Base-by-base conservation (phyloP, 2,329 filamentous ascomycete species). In the Cladosporium oxysporum region DNA sequence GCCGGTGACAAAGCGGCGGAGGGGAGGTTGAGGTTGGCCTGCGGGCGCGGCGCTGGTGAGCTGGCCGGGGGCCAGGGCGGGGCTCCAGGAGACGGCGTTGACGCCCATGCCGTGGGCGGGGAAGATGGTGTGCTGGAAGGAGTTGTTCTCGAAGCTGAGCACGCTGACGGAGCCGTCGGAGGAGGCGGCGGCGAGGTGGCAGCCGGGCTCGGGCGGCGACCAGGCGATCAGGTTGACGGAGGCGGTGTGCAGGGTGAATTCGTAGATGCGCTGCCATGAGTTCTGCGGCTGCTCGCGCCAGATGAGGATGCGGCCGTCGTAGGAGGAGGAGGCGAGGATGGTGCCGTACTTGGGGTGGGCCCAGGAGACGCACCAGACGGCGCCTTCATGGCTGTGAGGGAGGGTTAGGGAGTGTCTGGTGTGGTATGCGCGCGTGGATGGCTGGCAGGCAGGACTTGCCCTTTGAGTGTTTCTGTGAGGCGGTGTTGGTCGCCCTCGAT, bases 301-400 rank as follows among this genome's bases (percentile, higher is more conserved):
- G 84, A 99, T 96, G 79, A 98, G 89, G 71, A 99, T 94, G 81
- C 97, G 97, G 80, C 94, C 95, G 80, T 99, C 95, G 83, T 97
- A 99, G 71, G 91, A 92, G 61, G 93, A 92, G 69, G 92, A 96
- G 65, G 95, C 95, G 68, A 99, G 90, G 76, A 99, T 97, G 79
- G 94, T 97, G 82, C 95, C 95, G 80, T 96, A 98, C 79, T 99
- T 98, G 69, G 95, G 95, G 77, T 99, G 95, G 58, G 94, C 93
- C 95, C 95, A 99, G 73, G 93, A 91, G 66, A 98, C 92, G 78
- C 92, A 96, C 95, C 95, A 99, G 66, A 99, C 94, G 41, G 95
- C 93, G 69, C 94, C 94, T 80, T 99, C 95, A 78, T 99, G 95
- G 71, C 94, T 69, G 63, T 47, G 52, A 61, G 35, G 28, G 23